These are phyloP conservation scores for Aegilops speltoides DNA, from an alignment of 176 grass and related monocot genomes.

Conservation along the genomic window DNA sequence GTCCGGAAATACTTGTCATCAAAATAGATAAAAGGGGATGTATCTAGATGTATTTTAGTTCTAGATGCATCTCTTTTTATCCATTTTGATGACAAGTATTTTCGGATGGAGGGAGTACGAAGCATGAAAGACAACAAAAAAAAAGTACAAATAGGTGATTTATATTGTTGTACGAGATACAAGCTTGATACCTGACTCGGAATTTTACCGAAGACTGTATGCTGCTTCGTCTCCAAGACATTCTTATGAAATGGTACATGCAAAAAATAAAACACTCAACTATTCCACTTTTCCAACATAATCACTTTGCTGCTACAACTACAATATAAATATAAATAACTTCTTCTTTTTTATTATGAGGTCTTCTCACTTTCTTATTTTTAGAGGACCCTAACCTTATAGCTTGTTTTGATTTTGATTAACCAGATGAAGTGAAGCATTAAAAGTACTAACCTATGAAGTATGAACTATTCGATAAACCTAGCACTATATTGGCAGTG, in stretches of 20 bases:
- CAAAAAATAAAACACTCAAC: neutral
- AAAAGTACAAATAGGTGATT: neutral
- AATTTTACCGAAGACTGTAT: neutral
- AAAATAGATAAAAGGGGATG: too few species aligned
- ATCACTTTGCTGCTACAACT: neutral
- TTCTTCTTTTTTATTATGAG: constrained; percentile 11
- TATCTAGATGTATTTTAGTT: too few species aligned
- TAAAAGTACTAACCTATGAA: neutral
- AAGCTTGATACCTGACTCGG: neutral
- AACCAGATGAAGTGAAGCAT: neutral
- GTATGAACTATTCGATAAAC: constrained; percentile 17
- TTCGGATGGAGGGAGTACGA: too few species aligned
- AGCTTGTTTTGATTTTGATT: constrained; percentile 9
- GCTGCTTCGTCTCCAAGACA: neutral
- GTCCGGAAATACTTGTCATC: too few species aligned
- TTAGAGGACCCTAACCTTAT: constrained; percentile 3
- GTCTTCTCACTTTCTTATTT: neutral
- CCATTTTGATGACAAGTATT: too few species aligned
- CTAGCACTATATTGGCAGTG: constrained; percentile 17
- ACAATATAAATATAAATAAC: neutral
- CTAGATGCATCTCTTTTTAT: too few species aligned
- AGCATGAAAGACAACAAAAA: neutral
- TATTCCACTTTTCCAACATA: neutral
- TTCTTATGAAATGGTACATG: constrained; percentile 3
- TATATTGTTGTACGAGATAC: neutral